Percentiles rank a stretch among this genome's conserved stretches.
Evolutionary conservation across 2,329 filamentous ascomycete genomes (phyloP).

Genomic region (Boeremia lycopersici): DNA sequence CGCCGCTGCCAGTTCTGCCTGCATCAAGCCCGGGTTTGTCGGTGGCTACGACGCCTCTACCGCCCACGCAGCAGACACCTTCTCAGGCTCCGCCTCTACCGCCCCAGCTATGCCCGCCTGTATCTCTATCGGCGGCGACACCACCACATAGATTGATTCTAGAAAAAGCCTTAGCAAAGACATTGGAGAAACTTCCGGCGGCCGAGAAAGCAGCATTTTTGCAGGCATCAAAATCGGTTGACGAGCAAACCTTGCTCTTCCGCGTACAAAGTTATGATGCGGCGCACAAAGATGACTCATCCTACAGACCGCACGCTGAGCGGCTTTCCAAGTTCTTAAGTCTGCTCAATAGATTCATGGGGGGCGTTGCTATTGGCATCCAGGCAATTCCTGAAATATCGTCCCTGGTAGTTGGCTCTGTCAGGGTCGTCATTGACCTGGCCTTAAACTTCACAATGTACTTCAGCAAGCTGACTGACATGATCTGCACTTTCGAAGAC

Average conservation of each 20-base stretch:
- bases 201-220: conserved; percentile 22
- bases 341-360: conserved; percentile 28
- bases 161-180: background rate
- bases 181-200: conserved; percentile 16
- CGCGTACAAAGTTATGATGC: conserved; percentile 13
- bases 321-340: conserved; percentile 22
- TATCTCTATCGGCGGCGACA: background rate
- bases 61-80: background rate
- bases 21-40: background rate
- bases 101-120: background rate
- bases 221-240: conserved; percentile 11
- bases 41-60: background rate
- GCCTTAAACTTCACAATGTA: conserved; percentile 23
- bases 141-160: background rate
- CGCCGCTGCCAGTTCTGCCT: background rate
- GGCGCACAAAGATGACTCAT: conserved; percentile 21
- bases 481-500: conserved; percentile 23
- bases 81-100: background rate
- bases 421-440: conserved; percentile 26
- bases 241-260: conserved; percentile 18
- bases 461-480: conserved; percentile 26
- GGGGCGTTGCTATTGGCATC: conserved; percentile 24
- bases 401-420: conserved; percentile 25
- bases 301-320: conserved; percentile 23
- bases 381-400: conserved; percentile 25